Evolutionary conservation across 2,329 filamentous ascomycete species (phyloP).

Genomic region (Phialophora verrucosa): DNA sequence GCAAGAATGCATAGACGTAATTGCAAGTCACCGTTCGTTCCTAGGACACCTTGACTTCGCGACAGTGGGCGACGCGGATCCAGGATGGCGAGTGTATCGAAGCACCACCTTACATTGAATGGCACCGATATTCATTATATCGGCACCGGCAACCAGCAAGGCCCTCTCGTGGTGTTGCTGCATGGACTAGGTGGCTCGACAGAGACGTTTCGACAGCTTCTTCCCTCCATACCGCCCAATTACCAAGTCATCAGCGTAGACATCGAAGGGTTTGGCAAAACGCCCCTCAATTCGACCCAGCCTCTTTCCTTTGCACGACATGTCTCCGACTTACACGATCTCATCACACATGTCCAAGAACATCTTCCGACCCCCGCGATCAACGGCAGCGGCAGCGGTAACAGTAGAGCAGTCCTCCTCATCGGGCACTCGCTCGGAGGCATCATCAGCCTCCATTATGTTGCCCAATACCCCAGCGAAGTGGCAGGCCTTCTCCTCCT

Average conservation of each 20-base stretch:
- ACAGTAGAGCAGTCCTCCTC: slow-evolving; percentile 33
- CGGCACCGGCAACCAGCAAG: slow-evolving; percentile 36
- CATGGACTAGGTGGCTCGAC: slow-evolving; percentile 43
- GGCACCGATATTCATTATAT: slow-evolving; percentile 42
- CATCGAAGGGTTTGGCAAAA: slow-evolving; percentile 43
- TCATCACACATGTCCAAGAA: slow-evolving; percentile 36
- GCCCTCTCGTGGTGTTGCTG: slow-evolving; percentile 40
- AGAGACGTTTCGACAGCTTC: slow-evolving; percentile 33
- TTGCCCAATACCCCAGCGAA: slow-evolving; percentile 40
- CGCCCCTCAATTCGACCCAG: slow-evolving; percentile 27
- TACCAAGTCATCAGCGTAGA: slow-evolving; percentile 40
- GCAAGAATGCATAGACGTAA: slow-evolving; percentile 3
- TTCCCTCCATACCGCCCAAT: slow-evolving; percentile 31
- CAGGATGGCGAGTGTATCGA: slow-evolving; percentile 16
- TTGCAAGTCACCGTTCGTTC: not conserved
- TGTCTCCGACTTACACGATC: slow-evolving; percentile 42
- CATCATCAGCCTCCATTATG: slow-evolving; percentile 47
- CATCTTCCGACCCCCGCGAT: slow-evolving; percentile 14
- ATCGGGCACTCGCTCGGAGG: slow-evolving; percentile 48
- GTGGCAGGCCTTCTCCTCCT: slow-evolving; percentile 44
- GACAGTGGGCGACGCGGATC: not conserved
- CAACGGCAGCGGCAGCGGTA: slow-evolving; percentile 4
- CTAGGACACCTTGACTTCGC: not conserved
- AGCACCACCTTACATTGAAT: slow-evolving; percentile 22
- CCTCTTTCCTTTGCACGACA: slow-evolving; percentile 39